These are phyloP conservation scores for Fusarium xyrophilum DNA, from an alignment of 2,329 filamentous ascomycete species.

Conservation along the genomic window DNA sequence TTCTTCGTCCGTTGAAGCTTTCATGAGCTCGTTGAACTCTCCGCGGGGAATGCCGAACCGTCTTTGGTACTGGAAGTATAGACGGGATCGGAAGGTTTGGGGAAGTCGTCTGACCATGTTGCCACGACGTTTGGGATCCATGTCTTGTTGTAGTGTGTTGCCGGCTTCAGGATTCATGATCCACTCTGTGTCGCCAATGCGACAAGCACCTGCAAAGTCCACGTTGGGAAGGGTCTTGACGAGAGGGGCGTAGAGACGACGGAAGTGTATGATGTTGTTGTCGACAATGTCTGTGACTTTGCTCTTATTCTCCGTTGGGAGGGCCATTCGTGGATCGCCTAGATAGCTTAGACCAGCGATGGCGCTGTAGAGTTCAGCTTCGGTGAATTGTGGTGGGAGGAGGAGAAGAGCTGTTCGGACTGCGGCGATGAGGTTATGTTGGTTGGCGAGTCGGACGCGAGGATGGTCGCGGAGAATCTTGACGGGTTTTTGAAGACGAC, in stretches of 20 bases:
- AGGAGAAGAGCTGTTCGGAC: slow-evolving; percentile 88
- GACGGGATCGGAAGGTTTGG: slow-evolving; percentile 80
- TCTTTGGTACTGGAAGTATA: slow-evolving; percentile 95
- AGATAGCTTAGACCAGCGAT: slow-evolving; percentile 94
- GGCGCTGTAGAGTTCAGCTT: slow-evolving; percentile 85
- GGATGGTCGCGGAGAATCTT: slow-evolving; percentile 97
- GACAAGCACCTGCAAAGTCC: slow-evolving; percentile 67
- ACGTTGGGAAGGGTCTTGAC: slow-evolving; percentile 92
- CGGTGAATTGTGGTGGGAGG: slow-evolving; percentile 82
- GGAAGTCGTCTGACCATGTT: slow-evolving; percentile 97
- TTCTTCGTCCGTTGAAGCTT: slow-evolving; percentile 74
- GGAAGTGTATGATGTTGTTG: slow-evolving; percentile 90
- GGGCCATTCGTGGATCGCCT: slow-evolving; percentile 93
- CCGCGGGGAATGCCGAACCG: slow-evolving; percentile 84
- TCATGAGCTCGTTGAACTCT: slow-evolving; percentile 86
- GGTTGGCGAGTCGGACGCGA: slow-evolving; percentile 89
- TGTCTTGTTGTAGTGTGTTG: slow-evolving; percentile 80
- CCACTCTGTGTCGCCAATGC: slow-evolving; percentile 51
- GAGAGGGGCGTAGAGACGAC: slow-evolving; percentile 86
- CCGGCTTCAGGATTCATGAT: slow-evolving; percentile 60
- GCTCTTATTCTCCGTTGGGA: slow-evolving; percentile 87
- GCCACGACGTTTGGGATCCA: slow-evolving; percentile 87
- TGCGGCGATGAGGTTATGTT: slow-evolving; percentile 92
- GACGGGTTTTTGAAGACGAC: slow-evolving; percentile 93
- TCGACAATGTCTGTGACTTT: slow-evolving; percentile 95